Evolutionary conservation across 805 yeast genomes (phyloP).

Genomic region (Nakazawaea holstii): DNA sequence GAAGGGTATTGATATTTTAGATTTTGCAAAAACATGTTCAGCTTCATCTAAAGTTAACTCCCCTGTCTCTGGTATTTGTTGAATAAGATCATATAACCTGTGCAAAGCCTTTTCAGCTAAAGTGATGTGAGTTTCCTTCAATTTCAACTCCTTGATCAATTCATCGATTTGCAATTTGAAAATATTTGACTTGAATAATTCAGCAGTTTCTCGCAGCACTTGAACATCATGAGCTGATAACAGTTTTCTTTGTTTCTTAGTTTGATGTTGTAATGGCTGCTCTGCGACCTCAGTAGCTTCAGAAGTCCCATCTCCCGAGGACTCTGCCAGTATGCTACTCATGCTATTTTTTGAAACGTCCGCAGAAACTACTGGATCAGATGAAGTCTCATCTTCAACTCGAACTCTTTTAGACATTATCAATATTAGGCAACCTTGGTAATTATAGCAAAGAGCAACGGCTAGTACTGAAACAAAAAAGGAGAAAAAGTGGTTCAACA

Average conservation of each 20-base stretch:
- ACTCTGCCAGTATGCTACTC: neutral
- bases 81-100: slow-evolving; percentile 62
- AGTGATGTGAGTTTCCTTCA: slow-evolving; percentile 63
- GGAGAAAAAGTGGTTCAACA: too few relatives aligned
- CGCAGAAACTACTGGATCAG: too few relatives aligned
- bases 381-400: too few relatives aligned
- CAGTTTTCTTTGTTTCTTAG: slow-evolving; percentile 20
- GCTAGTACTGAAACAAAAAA: too few relatives aligned
- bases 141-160: slow-evolving; percentile 69
- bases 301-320: neutral
- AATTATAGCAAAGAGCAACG: too few relatives aligned
- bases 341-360: too few relatives aligned
- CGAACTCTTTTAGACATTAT: too few relatives aligned
- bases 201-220: slow-evolving; percentile 89
- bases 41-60: slow-evolving; percentile 54
- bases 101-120: slow-evolving; percentile 73
- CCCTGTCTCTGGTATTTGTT: slow-evolving; percentile 53
- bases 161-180: slow-evolving; percentile 95
- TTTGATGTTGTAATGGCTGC: slow-evolving; percentile 1
- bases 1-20: slow-evolving; percentile 63
- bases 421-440: too few relatives aligned
- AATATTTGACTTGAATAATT: slow-evolving; percentile 88
- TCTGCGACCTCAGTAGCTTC: slow-evolving; percentile 2
- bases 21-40: slow-evolving; percentile 41
- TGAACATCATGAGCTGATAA: slow-evolving; percentile 80